phyloP scores from a whole-genome alignment of 805 yeast genomes.

The Cyberlindnera americana region DNA sequence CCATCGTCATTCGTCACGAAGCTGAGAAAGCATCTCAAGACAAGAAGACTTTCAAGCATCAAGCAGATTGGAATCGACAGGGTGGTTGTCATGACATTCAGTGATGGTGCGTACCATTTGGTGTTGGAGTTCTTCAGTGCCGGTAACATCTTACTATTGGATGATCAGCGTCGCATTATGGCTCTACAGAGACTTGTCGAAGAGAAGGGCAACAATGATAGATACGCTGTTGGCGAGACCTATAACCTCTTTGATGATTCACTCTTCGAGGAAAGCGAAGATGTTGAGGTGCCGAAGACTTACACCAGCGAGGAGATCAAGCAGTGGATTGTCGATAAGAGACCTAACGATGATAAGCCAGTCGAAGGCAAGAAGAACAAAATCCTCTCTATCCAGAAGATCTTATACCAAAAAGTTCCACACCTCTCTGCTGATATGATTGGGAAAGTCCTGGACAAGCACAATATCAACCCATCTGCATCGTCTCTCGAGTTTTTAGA shows the following conservation, averaged over 20 bases:
- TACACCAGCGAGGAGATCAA: slow-evolving; percentile 19
- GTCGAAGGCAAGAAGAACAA: slow-evolving; percentile 38
- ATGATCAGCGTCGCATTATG: slow-evolving; percentile 61
- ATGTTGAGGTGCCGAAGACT: slow-evolving; percentile 2
- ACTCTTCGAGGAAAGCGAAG: slow-evolving; percentile 35
- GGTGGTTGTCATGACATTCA: slow-evolving; percentile 77
- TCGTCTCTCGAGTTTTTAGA: slow-evolving; percentile 29
- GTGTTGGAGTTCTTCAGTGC: slow-evolving; percentile 94
- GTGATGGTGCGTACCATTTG: slow-evolving; percentile 73
- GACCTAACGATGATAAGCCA: slow-evolving; percentile 1
- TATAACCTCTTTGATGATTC: slow-evolving; percentile 59
- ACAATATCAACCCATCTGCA: slow-evolving; percentile 46
- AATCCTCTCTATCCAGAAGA: slow-evolving; percentile 61
- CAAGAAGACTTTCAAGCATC: slow-evolving; percentile 69
- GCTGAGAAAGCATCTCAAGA: slow-evolving; percentile 79
- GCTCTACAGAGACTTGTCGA: slow-evolving; percentile 75
- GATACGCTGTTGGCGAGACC: slow-evolving; percentile 69
- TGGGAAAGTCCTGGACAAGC: slow-evolving; percentile 48
- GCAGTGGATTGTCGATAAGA: slow-evolving; percentile 27
- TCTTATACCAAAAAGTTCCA: slow-evolving; percentile 64
- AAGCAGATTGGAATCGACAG: slow-evolving; percentile 78
- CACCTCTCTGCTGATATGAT: slow-evolving; percentile 78
- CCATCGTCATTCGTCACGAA: slow-evolving; percentile 88
- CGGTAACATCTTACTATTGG: slow-evolving; percentile 81
- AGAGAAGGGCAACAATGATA: slow-evolving; percentile 61